phyloP scores from a whole-genome alignment of 768 basidiomycete species.

The Guyanaporus albipodus region DNA sequence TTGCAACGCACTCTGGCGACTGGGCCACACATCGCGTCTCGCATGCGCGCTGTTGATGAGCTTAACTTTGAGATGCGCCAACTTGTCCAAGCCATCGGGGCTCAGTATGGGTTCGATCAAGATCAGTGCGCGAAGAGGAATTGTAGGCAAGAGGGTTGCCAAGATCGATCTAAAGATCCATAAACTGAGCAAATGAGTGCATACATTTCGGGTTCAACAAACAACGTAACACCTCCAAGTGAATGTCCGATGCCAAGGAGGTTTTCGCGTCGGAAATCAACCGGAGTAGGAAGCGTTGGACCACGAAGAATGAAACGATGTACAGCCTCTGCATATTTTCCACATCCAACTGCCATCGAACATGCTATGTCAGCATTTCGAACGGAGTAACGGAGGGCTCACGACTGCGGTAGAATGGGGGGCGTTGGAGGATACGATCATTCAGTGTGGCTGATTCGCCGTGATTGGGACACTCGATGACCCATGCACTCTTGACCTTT shows the following conservation, averaged over 20 bases:
- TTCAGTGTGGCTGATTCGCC: conserved; percentile 59
- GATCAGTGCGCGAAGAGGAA: conserved; percentile 49
- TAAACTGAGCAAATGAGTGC: not conserved
- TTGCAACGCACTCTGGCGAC: conserved; percentile 38
- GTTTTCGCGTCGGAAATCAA: conserved; percentile 48
- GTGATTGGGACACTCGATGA: conserved; percentile 71
- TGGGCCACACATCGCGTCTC: conserved; percentile 53
- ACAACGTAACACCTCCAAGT: conserved; percentile 64
- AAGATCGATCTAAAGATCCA: conserved; percentile 44
- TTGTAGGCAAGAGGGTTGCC: conserved; percentile 41
- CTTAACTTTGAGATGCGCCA: conserved; percentile 37
- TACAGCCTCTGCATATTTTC: conserved; percentile 56
- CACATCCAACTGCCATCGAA: conserved; percentile 51
- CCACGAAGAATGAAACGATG: conserved; percentile 52
- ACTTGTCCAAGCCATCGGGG: conserved; percentile 41
- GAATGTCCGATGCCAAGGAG: conserved; percentile 68
- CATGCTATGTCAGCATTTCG: not conserved
- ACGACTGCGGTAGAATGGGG: conserved; percentile 47
- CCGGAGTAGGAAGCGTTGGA: conserved; percentile 34
- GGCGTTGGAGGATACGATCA: conserved; percentile 39
- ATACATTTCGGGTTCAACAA: conserved; percentile 14
- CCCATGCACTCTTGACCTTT: conserved; percentile 47
- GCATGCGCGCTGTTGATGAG: conserved; percentile 48
- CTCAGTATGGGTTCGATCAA: conserved; percentile 65
- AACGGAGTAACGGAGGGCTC: conserved; percentile 15